Base-by-base conservation (phyloP, 768 basidiomycete species). In the Candolleomyces eurysporus region DNA sequence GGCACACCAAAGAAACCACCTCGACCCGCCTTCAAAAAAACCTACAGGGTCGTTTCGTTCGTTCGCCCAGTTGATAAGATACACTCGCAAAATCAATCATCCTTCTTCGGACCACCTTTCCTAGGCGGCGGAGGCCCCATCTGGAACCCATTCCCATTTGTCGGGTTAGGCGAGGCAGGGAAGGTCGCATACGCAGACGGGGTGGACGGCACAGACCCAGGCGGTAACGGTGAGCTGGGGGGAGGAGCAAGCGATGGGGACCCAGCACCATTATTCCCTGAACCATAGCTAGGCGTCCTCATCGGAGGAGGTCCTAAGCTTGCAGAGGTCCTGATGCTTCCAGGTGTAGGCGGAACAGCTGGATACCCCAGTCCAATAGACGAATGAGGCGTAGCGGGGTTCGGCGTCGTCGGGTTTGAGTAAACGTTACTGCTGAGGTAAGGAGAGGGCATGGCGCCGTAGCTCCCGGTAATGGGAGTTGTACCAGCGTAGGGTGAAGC, bases 401-500 rank as follows among this genome's bases (percentile, higher is more conserved):
- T 48, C 55, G 66, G 58, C 4, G 54, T n/a, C 9, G 13, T 26
- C 48, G 40, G 63, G 63, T 48, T 61, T 63, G 45, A 17, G 49
- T 59, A 36, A 9, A 50, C 26, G 53, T 61, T 61, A 30, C 60
- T 56, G 48, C 48, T 31, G 46, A 72, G 62, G 62, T 71, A 77
- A n/a, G 76, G 75, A 9, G 74, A 75, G 19, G 67, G 53, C 30
- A 67, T 65, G 21, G 66, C 57, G 40, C 60, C 61, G 31, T 74
- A 71, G 4, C 72, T 66, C 31, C 71, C 66, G 21, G 72, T 64
- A 40, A 72, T 68, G 1, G 76, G 79, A 14, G 73, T 77, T 48
- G 69, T 69, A 13, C 66, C 74, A 16, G 68, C 58, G 59, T 78
- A 79, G 0, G 75, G 74, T 53, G 72, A 75, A 71, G 64, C 65